Base-by-base conservation (phyloP, 2,329 filamentous ascomycete genomes). In the Aspergillus unguis region DNA sequence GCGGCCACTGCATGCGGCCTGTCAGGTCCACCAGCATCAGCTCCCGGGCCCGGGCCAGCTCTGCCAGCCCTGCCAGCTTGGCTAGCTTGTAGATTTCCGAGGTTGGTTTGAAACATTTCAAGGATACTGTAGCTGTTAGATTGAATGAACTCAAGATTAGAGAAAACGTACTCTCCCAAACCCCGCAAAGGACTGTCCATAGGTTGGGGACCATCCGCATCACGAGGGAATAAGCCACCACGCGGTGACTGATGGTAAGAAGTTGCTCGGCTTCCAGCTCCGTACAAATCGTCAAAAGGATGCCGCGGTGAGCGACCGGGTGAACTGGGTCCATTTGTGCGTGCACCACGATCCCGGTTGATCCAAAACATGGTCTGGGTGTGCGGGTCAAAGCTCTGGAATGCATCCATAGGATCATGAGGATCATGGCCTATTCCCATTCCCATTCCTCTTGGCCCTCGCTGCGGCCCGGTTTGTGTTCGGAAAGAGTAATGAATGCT, bases 161-260 rank as follows among this genome's bases (percentile, higher is more conserved):
- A n/a, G 6, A 23, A 10, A 25, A 37, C 77, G 60, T 74, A 80
- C 76, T 76, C 75, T 58, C 71, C 63, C 48, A 83, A 58, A 52
- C 76, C 77, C 50, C 75, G 73, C 25, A 78, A 67, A 6, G 76
- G 77, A 50, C 73, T 70, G n/a, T 69, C 63, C 50, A 68, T 72
- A 11, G 75, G 71, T 57, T 80, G 80, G 36, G 80, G 73, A 28
- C 69, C 69, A 60, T 81, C 74, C 27, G 77, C 72, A 62, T 83
- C 75, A 57, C 80, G 76, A 32, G 81, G 80, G 48, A 67, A 69
- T 40, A 82, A 62, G 44, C 74, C 73, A 32, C 53, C 61, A 26
- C 57, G 48, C 5, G 59, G 44, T 33, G 5, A 11, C 33, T 8
- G 37, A 40, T 55, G 40, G 37, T 54, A 50, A 10, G 46, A 53